Evolutionary conservation across 768 basidiomycete species (phyloP).

Genomic region (Leccinum ochraceum): DNA sequence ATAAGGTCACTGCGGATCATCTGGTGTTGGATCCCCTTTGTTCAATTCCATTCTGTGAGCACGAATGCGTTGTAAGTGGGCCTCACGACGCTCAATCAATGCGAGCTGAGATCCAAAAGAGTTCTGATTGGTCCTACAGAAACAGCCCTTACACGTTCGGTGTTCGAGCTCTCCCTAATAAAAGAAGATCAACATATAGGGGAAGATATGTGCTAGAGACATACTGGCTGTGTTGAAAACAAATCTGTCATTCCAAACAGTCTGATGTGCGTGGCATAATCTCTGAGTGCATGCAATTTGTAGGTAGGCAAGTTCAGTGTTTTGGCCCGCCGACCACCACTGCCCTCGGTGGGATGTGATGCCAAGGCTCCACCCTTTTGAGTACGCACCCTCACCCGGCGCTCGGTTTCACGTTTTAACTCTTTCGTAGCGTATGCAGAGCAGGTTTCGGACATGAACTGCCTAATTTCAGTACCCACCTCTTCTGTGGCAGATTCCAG

Average conservation of each 20-base stretch:
- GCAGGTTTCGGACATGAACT: background rate
- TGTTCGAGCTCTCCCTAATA: background rate
- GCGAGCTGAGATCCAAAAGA: background rate
- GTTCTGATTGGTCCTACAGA: background rate
- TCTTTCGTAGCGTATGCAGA: background rate
- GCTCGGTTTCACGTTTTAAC: background rate
- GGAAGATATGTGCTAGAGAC: background rate
- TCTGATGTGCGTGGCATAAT: background rate
- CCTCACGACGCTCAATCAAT: background rate
- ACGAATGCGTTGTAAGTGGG: background rate
- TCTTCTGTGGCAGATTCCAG: background rate
- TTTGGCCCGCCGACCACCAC: background rate
- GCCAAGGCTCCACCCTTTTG: background rate
- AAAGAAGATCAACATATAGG: background rate
- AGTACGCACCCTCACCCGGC: background rate
- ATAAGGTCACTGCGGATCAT: background rate
- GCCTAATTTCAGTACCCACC: background rate
- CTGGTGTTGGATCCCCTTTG: background rate
- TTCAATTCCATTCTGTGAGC: background rate
- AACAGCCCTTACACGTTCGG: background rate
- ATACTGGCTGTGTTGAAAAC: background rate
- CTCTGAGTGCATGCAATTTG: background rate
- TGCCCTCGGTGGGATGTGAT: background rate
- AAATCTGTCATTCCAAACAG: background rate
- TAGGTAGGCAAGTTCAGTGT: background rate